Base-by-base conservation (phyloP, 2,329 filamentous ascomycete genomes). In the Diplodia seriata region DNA sequence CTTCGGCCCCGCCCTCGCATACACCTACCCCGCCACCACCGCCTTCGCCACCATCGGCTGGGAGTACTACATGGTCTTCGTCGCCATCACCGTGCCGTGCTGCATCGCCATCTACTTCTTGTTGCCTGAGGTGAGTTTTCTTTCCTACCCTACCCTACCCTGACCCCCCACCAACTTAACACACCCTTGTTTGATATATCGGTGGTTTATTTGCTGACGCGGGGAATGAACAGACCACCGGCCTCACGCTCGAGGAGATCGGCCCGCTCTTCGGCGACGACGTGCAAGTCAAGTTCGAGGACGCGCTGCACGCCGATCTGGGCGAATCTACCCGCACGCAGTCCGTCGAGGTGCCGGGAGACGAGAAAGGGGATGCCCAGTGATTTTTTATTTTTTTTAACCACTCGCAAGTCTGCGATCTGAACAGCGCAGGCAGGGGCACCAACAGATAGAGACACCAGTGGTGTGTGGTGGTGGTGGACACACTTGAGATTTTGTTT, bases 171-270 rank as follows among this genome's bases (percentile, higher is more conserved):
- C 26, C 26, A 26, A 26, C 26, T 26, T 26, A 26, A 26, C 26
- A 26, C 26, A 26, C 26, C 26, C 3, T 4, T 26, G 3, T 26
- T 38, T 29, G 11, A 5, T 2, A 8, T 4, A 9, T 5, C 15
- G 5, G 31, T 33, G 8, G 31, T 33, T 26, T n/a, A n/a, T n/a
- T 26, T 9, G 31, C 31, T 33, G 31, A 33, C 31, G 31, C 1
- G 6, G 31, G 31, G 6, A 33, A 33, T 8, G 8, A 8, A 33
- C 20, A 72, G 71, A 77, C 74, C 7, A 73, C 70, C 40, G 74
- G 72, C 26, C 68, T 78, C 11, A 74, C 75, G 0, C 70, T 77
- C 1, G 76, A 78, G 69, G 75, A 77, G 66, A 76, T 78, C 47
- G 73, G 70, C 18, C 70, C 67, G 20, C 74, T 72, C 36, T 77